Evolutionary conservation across 2,329 filamentous ascomycete species (phyloP).

Genomic region (Aspergillus viridinutans): DNA sequence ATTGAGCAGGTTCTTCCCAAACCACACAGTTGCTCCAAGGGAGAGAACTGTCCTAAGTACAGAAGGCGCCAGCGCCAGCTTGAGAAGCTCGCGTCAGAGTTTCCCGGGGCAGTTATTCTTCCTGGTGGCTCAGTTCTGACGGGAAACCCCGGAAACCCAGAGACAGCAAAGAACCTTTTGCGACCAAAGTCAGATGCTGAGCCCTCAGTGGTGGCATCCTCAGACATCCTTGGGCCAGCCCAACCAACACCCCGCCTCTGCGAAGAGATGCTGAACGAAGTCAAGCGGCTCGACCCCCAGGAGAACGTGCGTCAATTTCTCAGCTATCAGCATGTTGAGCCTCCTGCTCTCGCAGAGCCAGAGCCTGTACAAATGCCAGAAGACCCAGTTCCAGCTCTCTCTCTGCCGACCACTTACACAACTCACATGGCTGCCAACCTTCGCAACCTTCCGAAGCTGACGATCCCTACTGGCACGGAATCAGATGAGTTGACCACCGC

Average conservation of each 20-base stretch:
- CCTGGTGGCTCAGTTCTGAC: constrained; percentile 54
- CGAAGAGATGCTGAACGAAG: constrained; percentile 64
- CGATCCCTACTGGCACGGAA: constrained; percentile 63
- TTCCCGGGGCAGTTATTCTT: constrained; percentile 62
- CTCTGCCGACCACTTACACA: constrained; percentile 30
- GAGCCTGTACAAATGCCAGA: background rate
- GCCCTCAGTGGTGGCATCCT: background rate
- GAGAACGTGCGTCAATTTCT: constrained; percentile 90
- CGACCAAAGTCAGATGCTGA: constrained; percentile 34
- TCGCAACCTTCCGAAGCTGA: constrained; percentile 51
- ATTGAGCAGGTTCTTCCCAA: constrained; percentile 91
- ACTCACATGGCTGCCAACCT: constrained; percentile 45
- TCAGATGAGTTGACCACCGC: constrained; percentile 53
- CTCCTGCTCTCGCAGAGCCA: too few species aligned
- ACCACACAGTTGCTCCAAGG: constrained; percentile 79
- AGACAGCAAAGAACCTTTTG: constrained; percentile 54
- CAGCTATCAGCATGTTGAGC: constrained; percentile 60
- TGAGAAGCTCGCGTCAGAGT: constrained; percentile 67
- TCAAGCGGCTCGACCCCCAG: constrained; percentile 73
- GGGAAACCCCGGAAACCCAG: constrained; percentile 72
- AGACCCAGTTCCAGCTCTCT: constrained; percentile 24
- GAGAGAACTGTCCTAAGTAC: constrained; percentile 79
- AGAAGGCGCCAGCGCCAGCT: constrained; percentile 73
- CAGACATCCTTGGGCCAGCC: background rate
- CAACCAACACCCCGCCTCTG: constrained; percentile 48